Evolutionary conservation across 2,329 filamentous ascomycete genomes (phyloP), one percentile per base, ranked within the genome.

Genomic region (Pestalotiopsis sp.): DNA sequence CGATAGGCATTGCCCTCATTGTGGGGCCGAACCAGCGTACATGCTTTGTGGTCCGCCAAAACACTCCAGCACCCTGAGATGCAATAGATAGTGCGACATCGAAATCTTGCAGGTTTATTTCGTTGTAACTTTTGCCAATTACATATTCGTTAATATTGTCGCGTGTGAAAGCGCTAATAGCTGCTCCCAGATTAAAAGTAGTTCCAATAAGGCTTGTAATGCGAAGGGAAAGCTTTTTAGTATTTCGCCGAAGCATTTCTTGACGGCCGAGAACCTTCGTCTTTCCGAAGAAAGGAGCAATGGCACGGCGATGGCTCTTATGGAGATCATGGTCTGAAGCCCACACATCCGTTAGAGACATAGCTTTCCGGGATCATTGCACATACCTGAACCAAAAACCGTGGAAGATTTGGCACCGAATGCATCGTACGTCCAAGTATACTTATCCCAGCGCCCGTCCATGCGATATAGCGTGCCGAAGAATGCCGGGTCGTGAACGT

Each of bases 401-500:
- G 59, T 62, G 20, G 59, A 62, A 20, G 26, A 22, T 62, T 40
- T 38, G 20, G 59, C 59, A 22, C 38, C 30, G 30, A 62, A 62
- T 62, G 30, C 30, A 38, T 38, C 38, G 35, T 38, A 38, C n/a
- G 64, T 14, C 59, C 67, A 70, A 0, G 40, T 39, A 17, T 68
- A 69, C 26, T 66, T 68, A 26, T 69, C 24, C 69, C 69, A 69
- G 1, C 52, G 59, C 1, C 69, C 69, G 1, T 70, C 69, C 7
- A 39, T 44, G 3, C 66, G 64, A 62, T 62, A 64, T 9, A 64
- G 20, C 9, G n/a, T 35, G 4, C 22, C 22, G 22, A 64, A 64
- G n/a, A 24, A 64, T n/a, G 77, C 76, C 48, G 76, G 76, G 66
- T 80, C 75, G 67, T 72, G 72, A 38, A 82, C 76, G 68, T 82